Conservation (phyloP, 2,329 filamentous ascomycete genomes). For the Hymenoscyphus albidus region DNA sequence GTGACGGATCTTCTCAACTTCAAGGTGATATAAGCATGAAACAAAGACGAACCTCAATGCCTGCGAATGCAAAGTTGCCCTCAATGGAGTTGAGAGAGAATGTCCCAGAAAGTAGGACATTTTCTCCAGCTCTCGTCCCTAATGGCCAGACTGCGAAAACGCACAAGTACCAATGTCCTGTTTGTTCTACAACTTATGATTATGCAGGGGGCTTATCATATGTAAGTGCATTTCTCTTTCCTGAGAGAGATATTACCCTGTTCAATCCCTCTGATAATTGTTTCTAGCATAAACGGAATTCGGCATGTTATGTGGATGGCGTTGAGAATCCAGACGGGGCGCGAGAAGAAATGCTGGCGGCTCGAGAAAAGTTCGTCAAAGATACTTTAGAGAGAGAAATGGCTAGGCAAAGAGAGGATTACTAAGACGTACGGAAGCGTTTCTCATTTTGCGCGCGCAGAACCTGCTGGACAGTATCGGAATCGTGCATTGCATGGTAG, state of each 20-base stretch:
- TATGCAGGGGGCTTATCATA: not conserved
- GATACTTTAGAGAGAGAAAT: slow-evolving; percentile 44
- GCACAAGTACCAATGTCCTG: not conserved
- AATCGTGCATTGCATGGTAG: no score
- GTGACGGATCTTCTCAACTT: not conserved
- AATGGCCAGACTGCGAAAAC: not conserved
- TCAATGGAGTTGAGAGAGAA: not conserved
- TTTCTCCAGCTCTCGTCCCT: not conserved
- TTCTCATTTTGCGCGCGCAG: not conserved
- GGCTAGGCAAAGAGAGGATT: not conserved
- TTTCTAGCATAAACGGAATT: slow-evolving; percentile 6
- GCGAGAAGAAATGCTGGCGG: slow-evolving; percentile 29
- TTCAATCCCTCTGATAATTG: not conserved
- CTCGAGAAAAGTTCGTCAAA: slow-evolving; percentile 47
- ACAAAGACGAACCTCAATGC: not conserved
- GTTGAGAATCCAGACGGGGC: not conserved
- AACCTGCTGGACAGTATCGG: no score
- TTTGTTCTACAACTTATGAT: not conserved
- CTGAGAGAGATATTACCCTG: not conserved
- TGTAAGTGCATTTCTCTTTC: not conserved
- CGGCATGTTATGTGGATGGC: not conserved
- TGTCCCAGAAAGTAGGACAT: not conserved
- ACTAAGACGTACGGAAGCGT: not conserved
- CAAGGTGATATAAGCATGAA: not conserved
- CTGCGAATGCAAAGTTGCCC: not conserved